Conservation (phyloP, 1,139 yeast genomes). For the Hyphopichia burtonii region DNA sequence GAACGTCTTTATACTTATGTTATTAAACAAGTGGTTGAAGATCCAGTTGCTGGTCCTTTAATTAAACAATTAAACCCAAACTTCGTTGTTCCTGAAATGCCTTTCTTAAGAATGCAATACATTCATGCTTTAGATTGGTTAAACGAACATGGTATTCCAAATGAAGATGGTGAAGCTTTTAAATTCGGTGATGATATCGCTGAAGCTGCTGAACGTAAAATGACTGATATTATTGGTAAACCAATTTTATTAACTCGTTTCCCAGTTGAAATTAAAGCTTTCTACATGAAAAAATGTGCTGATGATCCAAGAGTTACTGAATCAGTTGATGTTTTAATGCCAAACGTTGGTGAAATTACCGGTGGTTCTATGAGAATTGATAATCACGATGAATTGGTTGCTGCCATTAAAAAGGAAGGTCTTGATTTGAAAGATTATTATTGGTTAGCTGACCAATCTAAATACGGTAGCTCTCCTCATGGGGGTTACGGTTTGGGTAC, state of each 20-base stretch:
- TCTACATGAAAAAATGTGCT: slow-evolving; percentile 91
- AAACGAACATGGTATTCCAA: slow-evolving; percentile 88
- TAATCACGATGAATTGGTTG: slow-evolving; percentile 76
- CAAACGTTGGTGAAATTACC: slow-evolving; percentile 96
- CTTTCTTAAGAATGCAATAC: slow-evolving; percentile 91
- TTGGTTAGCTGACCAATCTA: slow-evolving; percentile 95
- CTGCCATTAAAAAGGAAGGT: slow-evolving; percentile 89
- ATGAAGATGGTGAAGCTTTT: slow-evolving; percentile 91
- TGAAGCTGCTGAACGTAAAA: slow-evolving; percentile 98
- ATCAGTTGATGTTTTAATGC: slow-evolving; percentile 97
- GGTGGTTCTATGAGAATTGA: slow-evolving; percentile 99
- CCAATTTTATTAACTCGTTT: slow-evolving; percentile 90
- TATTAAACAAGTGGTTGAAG: slow-evolving; percentile 76
- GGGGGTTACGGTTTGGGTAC: slow-evolving; percentile 99
- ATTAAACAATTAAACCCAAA: slow-evolving; percentile 89
- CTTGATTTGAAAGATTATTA: slow-evolving; percentile 79
- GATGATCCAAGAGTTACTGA: slow-evolving; percentile 96
- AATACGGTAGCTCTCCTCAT: slow-evolving; percentile 96
- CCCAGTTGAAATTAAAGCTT: slow-evolving; percentile 97
- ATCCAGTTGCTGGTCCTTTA: slow-evolving; percentile 89
- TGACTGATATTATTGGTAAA: slow-evolving; percentile 91
- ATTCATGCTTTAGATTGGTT: slow-evolving; percentile 93
- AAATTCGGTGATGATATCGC: slow-evolving; percentile 98
- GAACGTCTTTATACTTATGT: slow-evolving; percentile 73
- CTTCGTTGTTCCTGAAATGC: slow-evolving; percentile 76